Conservation (phyloP, 2,329 filamentous ascomycete species). For the Sporothrix phasma region DNA sequence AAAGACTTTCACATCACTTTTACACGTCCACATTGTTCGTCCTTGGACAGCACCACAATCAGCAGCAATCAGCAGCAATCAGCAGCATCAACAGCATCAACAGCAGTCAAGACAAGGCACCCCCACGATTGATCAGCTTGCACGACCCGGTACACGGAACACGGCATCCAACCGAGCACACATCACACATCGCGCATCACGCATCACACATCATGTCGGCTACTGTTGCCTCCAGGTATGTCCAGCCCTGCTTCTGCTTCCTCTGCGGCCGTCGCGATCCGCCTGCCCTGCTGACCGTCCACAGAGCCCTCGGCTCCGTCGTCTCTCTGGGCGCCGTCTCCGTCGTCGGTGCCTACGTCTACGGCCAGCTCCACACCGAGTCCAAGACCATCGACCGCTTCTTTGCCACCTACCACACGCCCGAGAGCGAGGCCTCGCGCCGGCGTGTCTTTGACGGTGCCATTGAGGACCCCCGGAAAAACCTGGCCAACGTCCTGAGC, state of each 20-base stretch:
- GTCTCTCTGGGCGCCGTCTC: constrained; percentile 18
- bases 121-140: not conserved
- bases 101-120: not conserved
- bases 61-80: not conserved
- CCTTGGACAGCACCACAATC: not conserved
- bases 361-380: constrained; percentile 26
- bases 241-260: not conserved
- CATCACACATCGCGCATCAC: not conserved
- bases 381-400: constrained; percentile 30
- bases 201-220: not conserved
- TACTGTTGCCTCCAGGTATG: constrained; percentile 13
- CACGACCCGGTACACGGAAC: not conserved
- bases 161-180: not conserved
- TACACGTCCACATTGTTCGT: not conserved
- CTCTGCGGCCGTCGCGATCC: no score
- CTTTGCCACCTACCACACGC: constrained; percentile 30
- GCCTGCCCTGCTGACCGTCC: not conserved
- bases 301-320: constrained; percentile 15
- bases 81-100: no score
- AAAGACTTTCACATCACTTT: not conserved
- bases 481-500: constrained; percentile 28
- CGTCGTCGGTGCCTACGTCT: constrained; percentile 27
- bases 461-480: constrained; percentile 27
- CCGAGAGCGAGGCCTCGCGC: constrained; percentile 29
- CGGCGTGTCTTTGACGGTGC: constrained; percentile 27